Conservation (phyloP, 805 yeast species). For the Pichia paraexigua region DNA sequence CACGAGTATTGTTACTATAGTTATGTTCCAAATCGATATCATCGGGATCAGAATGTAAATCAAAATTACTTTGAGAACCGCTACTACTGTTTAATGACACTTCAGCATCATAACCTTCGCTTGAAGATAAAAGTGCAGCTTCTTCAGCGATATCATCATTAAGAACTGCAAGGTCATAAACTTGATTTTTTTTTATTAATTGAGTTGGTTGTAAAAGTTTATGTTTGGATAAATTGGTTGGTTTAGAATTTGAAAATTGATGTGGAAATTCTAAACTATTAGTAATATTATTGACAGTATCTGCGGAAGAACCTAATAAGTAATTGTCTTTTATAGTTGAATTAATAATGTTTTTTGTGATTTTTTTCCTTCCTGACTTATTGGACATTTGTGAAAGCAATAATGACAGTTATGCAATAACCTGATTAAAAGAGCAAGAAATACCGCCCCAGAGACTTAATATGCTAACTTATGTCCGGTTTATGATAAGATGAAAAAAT, state of each 20-base stretch:
- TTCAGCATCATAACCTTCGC: constrained; percentile 21
- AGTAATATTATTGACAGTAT: background rate
- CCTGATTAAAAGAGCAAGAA: background rate
- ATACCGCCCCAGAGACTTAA: background rate
- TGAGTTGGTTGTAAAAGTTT: background rate
- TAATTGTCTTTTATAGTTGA: background rate
- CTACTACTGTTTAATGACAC: background rate
- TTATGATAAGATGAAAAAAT: background rate
- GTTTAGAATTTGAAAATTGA: background rate
- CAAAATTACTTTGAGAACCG: background rate
- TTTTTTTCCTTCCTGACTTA: background rate
- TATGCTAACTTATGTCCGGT: no score
- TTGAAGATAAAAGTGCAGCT: constrained; percentile 25
- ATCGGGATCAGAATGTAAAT: constrained; percentile 22
- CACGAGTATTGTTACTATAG: background rate
- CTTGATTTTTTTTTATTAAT: background rate
- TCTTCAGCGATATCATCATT: constrained; percentile 33
- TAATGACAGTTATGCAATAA: background rate
- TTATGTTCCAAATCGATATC: background rate
- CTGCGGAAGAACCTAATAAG: constrained; percentile 9
- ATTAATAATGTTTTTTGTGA: background rate
- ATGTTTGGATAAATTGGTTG: background rate
- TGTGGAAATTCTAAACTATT: background rate
- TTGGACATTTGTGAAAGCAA: background rate
- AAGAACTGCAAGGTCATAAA: constrained; percentile 7